phyloP scores from a whole-genome alignment of 352 stramenopile genomes.

The Ophiocytium majus region DNA sequence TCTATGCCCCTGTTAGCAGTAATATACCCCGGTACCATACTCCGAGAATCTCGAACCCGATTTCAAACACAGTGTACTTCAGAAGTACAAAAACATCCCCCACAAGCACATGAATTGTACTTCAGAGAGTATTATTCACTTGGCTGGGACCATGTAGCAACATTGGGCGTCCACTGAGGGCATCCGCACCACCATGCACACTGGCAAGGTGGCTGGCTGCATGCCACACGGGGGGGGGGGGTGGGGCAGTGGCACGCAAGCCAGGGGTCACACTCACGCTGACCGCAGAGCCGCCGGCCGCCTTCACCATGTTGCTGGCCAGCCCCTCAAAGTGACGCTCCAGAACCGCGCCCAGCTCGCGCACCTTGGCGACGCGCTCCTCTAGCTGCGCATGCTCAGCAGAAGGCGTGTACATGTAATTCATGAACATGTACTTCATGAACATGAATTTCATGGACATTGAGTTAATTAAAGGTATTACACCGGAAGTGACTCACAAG shows the following conservation, averaged over 20 bases:
- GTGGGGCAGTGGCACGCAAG: not conserved
- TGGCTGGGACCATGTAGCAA: not conserved
- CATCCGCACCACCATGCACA: not conserved
- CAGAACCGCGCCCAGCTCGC: constrained; percentile 52
- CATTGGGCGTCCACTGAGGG: not conserved
- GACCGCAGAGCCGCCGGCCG: constrained; percentile 33
- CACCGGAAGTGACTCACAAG: no score
- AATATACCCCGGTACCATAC: no score
- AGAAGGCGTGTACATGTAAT: no score
- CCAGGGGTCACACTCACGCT: constrained; percentile 22
- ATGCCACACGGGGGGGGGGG: not conserved
- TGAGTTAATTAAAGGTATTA: no score
- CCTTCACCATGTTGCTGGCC: constrained; percentile 35
- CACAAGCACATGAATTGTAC: not conserved
- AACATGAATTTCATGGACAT: no score
- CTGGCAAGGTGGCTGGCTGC: not conserved
- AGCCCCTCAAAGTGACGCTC: constrained; percentile 49
- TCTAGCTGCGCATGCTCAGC: no score
- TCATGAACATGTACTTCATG: no score
- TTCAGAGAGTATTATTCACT: not conserved
- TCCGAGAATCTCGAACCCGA: no score
- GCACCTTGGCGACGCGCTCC: constrained; percentile 32
- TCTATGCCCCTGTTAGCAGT: no score
- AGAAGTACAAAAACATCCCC: not conserved
- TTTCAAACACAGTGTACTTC: no score